A percentile compares a stretch with the other conserved stretches of the same genome.
These are phyloP conservation scores for Flueggea neowawraea DNA, from an alignment of 441 rosid genomes.

Conservation along the genomic window DNA sequence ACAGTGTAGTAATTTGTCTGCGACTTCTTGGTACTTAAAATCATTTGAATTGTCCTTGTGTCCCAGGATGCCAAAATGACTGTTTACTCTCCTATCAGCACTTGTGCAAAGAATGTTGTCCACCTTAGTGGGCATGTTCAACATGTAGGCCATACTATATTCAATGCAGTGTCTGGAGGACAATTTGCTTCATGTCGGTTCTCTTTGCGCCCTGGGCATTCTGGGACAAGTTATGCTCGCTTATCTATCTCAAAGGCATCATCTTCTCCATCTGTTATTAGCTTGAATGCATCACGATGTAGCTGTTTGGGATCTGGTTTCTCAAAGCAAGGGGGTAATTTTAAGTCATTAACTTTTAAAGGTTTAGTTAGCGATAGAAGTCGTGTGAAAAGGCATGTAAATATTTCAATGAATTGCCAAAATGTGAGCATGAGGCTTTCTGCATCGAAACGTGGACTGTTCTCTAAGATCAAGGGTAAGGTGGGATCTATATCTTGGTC, in stretches of 20 bases:
- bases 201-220: conserved; percentile 21
- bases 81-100: conserved; percentile 41
- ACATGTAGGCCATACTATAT: too few relatives aligned
- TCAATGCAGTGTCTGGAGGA: too few relatives aligned
- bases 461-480: conserved; percentile 34
- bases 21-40: background rate
- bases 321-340: too few relatives aligned
- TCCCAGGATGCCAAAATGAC: conserved; percentile 51
- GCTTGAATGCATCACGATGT: conserved; percentile 18
- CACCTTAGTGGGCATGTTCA: too few relatives aligned
- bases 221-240: conserved; percentile 23
- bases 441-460: conserved; percentile 36
- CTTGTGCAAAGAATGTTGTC: too few relatives aligned
- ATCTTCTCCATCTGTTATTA: conserved; percentile 28
- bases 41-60: conserved; percentile 3
- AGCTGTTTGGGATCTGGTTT: too few relatives aligned
- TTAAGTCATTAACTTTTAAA: conserved; percentile 30
- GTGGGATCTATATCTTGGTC: conserved; percentile 37
- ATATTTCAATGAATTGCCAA: conserved; percentile 43
- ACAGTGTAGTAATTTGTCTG: too few relatives aligned
- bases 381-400: conserved; percentile 35
- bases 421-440: conserved; percentile 36
- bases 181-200: conserved; percentile 34
- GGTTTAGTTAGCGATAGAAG: conserved; percentile 27
- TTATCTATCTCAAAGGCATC: too few relatives aligned